A percentile compares a stretch with the other conserved stretches of the same genome.
phyloP scores from a whole-genome alignment of 2,329 filamentous ascomycete species.

The Clonostachys chloroleuca region DNA sequence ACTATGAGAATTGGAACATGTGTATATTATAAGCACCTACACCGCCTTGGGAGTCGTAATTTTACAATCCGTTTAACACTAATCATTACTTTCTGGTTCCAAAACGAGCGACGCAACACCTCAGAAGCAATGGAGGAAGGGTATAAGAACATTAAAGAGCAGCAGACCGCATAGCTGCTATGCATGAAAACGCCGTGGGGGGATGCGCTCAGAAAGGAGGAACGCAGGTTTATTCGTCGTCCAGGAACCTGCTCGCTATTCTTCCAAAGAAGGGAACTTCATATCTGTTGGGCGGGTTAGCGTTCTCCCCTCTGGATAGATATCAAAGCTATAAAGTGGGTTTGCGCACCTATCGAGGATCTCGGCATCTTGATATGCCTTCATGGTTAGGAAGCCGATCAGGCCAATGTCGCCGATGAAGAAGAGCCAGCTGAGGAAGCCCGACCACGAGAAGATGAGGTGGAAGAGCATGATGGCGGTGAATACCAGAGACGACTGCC shows the following conservation, averaged over 20 bases:
- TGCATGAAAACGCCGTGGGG: no score
- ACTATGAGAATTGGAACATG: no score
- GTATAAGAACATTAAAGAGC: no score
- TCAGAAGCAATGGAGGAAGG: no score
- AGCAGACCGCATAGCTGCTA: no score
- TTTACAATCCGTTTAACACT: no score
- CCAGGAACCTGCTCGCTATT: slow-evolving; percentile 83
- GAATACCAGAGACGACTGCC: slow-evolving; percentile 87
- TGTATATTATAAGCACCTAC: no score
- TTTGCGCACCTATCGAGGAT: slow-evolving; percentile 52
- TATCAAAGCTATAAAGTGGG: slow-evolving; percentile 22
- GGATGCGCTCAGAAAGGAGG: no score
- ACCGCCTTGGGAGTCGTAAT: no score
- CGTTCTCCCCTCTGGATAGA: slow-evolving; percentile 17
- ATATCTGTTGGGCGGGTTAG: slow-evolving; percentile 43
- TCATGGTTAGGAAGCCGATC: slow-evolving; percentile 71
- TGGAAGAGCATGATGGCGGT: slow-evolving; percentile 72
- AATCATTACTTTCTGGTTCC: no score
- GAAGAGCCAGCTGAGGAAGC: slow-evolving; percentile 77
- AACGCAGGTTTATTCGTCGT: slow-evolving; percentile 59
- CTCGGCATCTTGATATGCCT: slow-evolving; percentile 80
- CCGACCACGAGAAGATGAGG: slow-evolving; percentile 81
- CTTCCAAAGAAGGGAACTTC: slow-evolving; percentile 85
- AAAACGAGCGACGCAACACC: no score
- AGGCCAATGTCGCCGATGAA: slow-evolving; percentile 71